A percentile compares a stretch with the other conserved stretches of the same genome.
Evolutionary conservation across 78 protist genomes (phyloP).

Genomic region (Dictyostelium citrinum): DNA sequence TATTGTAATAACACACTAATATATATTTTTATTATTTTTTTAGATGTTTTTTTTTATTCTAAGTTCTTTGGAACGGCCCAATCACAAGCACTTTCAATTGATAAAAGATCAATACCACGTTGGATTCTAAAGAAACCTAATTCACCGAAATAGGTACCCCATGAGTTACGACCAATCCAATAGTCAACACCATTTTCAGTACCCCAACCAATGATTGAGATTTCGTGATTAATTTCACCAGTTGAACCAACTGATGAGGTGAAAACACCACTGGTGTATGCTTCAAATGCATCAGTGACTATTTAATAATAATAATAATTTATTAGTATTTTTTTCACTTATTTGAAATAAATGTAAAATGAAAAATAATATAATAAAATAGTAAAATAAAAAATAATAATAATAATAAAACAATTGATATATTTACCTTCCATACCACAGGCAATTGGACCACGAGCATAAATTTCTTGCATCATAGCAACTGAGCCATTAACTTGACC

Average conservation of each 20-base stretch:
- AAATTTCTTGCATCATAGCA: slow-evolving; percentile 90
- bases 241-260: slow-evolving; percentile 8
- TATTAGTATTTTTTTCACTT: no score
- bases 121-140: slow-evolving; percentile 23
- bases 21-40: no score
- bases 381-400: no score
- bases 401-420: background rate
- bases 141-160: slow-evolving; percentile 75
- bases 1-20: background rate
- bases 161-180: slow-evolving; percentile 35
- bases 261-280: slow-evolving; percentile 77
- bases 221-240: slow-evolving; percentile 82
- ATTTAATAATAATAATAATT: background rate
- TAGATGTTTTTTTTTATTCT: background rate
- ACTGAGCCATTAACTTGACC: slow-evolving; percentile 86
- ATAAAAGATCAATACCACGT: slow-evolving; percentile 36
- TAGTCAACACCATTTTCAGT: slow-evolving; percentile 64
- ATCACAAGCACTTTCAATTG: slow-evolving; percentile 56
- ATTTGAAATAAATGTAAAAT: no score
- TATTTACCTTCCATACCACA: slow-evolving; percentile 64
- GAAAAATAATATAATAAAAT: no score
- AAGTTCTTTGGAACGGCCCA: slow-evolving; percentile 41
- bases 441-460: slow-evolving; percentile 82
- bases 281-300: slow-evolving; percentile 43
- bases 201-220: slow-evolving; percentile 92